A percentile compares a stretch with the other conserved stretches of the same genome.
Evolutionary conservation across 1,139 yeast species (phyloP).

Genomic region (Magnusiomyces suaveolens): DNA sequence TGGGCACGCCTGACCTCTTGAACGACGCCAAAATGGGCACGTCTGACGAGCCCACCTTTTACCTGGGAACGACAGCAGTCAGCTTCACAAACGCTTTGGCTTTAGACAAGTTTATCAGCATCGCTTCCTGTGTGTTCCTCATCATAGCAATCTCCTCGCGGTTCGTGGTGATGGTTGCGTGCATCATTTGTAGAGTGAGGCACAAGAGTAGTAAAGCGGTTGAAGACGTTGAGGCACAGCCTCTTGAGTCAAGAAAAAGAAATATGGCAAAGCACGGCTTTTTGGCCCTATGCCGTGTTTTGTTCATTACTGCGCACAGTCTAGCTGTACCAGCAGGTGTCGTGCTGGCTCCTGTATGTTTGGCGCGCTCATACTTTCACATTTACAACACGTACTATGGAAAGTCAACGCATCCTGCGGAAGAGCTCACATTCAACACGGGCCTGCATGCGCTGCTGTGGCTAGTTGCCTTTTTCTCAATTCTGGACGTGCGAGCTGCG

Average conservation of each 20-base stretch:
- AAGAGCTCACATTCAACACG: neutral
- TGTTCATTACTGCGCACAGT: neutral
- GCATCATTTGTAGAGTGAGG: neutral
- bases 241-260: neutral
- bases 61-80: neutral
- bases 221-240: neutral
- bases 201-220: neutral
- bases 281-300: neutral
- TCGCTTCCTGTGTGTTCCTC: neutral
- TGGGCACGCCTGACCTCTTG: conserved; percentile 1
- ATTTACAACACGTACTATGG: conserved; percentile 1
- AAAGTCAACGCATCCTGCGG: neutral
- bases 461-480: conserved; percentile 2
- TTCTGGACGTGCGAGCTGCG: neutral
- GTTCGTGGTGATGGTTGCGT: neutral
- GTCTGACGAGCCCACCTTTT: too few species aligned
- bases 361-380: neutral
- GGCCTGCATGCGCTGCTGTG: conserved; percentile 1
- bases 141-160: neutral
- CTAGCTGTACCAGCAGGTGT: neutral
- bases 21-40: neutral
- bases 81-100: neutral
- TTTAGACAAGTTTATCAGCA: neutral
- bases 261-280: neutral
- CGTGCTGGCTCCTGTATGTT: neutral